Conservation (phyloP, 768 basidiomycete genomes). For the Tulasnella sp. region DNA sequence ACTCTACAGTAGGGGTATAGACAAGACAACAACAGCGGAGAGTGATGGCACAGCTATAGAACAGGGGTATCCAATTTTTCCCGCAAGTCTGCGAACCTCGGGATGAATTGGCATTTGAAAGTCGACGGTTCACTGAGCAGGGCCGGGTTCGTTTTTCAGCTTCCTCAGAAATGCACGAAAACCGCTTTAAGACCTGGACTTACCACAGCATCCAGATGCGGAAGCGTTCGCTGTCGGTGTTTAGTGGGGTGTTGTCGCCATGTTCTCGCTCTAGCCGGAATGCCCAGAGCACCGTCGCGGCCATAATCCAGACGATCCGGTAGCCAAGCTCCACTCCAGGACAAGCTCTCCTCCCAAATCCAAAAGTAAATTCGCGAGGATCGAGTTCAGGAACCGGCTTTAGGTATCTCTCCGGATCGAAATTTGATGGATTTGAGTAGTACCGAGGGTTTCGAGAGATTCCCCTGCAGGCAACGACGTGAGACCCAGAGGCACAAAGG, state of each 20-base stretch:
- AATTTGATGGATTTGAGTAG: slow-evolving; percentile 1
- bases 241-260: not conserved
- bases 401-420: slow-evolving; percentile 26
- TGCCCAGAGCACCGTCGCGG: slow-evolving; percentile 2
- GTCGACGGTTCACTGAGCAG: not conserved
- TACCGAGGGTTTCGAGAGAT: slow-evolving; percentile 3
- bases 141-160: not conserved
- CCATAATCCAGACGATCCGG: slow-evolving; percentile 3
- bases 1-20: no score
- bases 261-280: not conserved
- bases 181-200: not conserved
- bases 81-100: not conserved
- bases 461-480: not conserved
- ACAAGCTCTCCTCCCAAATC: slow-evolving; percentile 16
- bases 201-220: not conserved
- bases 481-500: not conserved
- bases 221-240: not conserved
- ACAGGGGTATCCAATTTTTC: not conserved
- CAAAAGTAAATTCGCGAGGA: slow-evolving; percentile 10
- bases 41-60: not conserved
- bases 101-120: not conserved
- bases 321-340: slow-evolving; percentile 11
- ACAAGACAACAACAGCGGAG: no score
- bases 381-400: slow-evolving; percentile 2
- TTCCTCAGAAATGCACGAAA: not conserved